phyloP scores from a whole-genome alignment of 2,329 filamentous ascomycete species.

The Capronia americana region DNA sequence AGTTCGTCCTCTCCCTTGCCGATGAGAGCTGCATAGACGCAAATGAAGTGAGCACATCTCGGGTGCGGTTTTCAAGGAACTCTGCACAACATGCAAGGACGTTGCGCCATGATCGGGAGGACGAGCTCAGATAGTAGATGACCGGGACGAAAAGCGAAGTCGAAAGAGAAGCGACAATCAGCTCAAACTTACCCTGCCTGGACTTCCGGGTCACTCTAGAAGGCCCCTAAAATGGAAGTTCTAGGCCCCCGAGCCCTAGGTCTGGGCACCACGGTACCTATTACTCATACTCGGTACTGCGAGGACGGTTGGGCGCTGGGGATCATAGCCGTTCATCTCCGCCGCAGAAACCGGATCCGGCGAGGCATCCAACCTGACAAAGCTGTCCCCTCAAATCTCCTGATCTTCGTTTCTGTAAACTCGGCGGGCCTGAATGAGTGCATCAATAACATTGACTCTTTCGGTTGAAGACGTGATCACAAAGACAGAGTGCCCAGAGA shows the following conservation, averaged over 20 bases:
- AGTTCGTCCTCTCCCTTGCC: constrained; percentile 25
- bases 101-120: too few species aligned
- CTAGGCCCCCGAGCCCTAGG: neutral
- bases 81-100: too few species aligned
- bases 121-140: too few species aligned
- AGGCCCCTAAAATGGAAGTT: too few species aligned
- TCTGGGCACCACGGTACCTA: neutral
- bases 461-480: neutral
- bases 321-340: neutral
- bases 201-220: neutral
- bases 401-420: neutral
- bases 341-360: neutral
- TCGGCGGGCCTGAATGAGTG: neutral
- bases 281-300: too few species aligned
- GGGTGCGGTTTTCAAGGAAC: neutral
- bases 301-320: too few species aligned
- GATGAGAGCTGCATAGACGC: neutral
- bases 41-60: neutral
- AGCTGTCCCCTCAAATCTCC: neutral
- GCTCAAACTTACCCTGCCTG: neutral
- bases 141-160: constrained; percentile 13
- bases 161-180: neutral
- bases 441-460: neutral
- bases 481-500: neutral
- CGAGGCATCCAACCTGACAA: neutral